A percentile compares a stretch with the other conserved stretches of the same genome.
phyloP scores from a whole-genome alignment of 2,329 filamentous ascomycete genomes.

The Botrytis fragariae region DNA sequence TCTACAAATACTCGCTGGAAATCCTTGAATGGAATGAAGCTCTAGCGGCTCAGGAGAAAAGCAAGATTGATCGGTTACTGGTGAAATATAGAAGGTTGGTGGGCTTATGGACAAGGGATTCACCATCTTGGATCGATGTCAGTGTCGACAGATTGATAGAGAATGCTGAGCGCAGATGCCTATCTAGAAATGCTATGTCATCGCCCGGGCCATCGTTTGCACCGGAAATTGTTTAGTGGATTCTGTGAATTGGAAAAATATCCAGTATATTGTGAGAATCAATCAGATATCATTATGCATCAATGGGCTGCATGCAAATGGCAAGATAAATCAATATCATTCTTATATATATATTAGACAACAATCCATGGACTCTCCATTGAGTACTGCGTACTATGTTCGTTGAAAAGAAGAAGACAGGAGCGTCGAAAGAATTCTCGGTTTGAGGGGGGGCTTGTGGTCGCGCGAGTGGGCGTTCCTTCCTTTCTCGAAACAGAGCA shows the following conservation, averaged over 20 bases:
- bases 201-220: neutral
- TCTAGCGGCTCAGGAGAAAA: slow-evolving; percentile 13
- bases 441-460: neutral
- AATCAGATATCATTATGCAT: neutral
- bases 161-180: neutral
- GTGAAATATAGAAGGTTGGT: slow-evolving; percentile 18
- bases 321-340: neutral
- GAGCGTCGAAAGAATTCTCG: neutral
- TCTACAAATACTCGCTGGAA: slow-evolving; percentile 28
- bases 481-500: neutral
- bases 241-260: neutral
- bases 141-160: slow-evolving; percentile 12
- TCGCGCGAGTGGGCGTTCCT: neutral
- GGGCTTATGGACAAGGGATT: slow-evolving; percentile 2
- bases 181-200: neutral
- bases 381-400: neutral
- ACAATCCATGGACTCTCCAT: neutral
- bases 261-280: neutral
- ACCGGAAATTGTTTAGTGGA: neutral
- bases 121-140: slow-evolving; percentile 6
- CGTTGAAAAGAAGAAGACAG: neutral
- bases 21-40: slow-evolving; percentile 24
- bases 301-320: neutral
- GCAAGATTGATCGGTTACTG: slow-evolving; percentile 2
- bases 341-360: neutral